A percentile compares a stretch with the other conserved stretches of the same genome.
phyloP scores from a whole-genome alignment of 306 rosid genomes.

The Fagus sylvatica region DNA sequence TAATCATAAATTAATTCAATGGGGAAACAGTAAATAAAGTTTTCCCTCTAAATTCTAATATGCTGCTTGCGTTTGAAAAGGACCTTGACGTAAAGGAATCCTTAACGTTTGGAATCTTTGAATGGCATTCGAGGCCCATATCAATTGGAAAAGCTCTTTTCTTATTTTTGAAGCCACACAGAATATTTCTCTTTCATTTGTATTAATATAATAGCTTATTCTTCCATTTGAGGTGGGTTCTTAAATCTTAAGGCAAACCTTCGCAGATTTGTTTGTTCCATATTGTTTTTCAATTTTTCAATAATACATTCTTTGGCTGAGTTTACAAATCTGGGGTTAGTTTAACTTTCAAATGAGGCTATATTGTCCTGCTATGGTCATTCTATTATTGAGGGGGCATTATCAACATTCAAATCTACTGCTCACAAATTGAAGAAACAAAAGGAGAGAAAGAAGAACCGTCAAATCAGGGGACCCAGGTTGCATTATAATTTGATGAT shows the following conservation, averaged over 20 bases:
- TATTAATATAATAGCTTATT: not conserved
- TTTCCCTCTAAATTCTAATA: not conserved
- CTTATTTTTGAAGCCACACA: not conserved
- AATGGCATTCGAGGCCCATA: constrained; percentile 9
- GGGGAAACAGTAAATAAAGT: not conserved
- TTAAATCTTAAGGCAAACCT: not conserved
- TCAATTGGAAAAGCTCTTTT: not conserved
- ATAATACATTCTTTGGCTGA: not conserved
- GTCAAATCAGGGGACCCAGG: too few species aligned
- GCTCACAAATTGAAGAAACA: too few species aligned
- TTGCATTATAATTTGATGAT: not conserved
- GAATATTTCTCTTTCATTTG: not conserved
- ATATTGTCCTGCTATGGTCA: not conserved
- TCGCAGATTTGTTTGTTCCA: not conserved
- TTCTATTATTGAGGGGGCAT: too few species aligned
- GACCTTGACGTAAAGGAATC: not conserved
- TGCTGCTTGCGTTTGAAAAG: constrained; percentile 12
- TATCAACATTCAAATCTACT: too few species aligned
- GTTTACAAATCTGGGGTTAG: too few species aligned
- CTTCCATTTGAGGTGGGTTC: not conserved
- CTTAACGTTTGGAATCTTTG: constrained; percentile 20
- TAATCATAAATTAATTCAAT: not conserved
- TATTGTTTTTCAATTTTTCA: not conserved
- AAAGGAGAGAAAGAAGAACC: too few species aligned
- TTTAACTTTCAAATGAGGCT: not conserved